Percentiles rank a stretch among this genome's conserved stretches.
These are phyloP conservation scores for Diospyros lotus DNA, from an alignment of 148 eudicot species.

Conservation along the genomic window DNA sequence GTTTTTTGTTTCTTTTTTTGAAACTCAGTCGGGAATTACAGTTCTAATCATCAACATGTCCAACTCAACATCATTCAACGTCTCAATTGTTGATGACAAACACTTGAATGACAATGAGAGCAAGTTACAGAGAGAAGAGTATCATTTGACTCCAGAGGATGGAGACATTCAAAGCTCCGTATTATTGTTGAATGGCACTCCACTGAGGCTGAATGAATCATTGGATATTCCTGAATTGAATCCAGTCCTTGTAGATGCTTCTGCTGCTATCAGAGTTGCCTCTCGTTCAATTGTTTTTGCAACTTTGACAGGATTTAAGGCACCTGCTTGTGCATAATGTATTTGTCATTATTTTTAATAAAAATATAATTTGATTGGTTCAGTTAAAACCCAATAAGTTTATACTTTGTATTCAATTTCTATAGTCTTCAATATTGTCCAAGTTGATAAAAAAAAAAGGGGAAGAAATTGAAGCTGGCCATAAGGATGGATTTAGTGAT, in stretches of 20 bases:
- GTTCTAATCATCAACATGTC: conserved; percentile 57
- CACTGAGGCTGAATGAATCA: conserved; percentile 30
- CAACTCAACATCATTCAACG: conserved; percentile 37
- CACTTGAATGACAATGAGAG: conserved; percentile 10
- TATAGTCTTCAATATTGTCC: too few relatives aligned
- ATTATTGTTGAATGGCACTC: conserved; percentile 40
- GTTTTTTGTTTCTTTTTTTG: not conserved
- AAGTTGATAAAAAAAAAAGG: too few relatives aligned
- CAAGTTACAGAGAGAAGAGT: conserved; percentile 39
- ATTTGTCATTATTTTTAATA: too few relatives aligned
- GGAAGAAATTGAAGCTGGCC: too few relatives aligned
- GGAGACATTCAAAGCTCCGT: conserved; percentile 46
- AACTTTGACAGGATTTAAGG: conserved; percentile 25
- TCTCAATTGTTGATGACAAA: conserved; percentile 23
- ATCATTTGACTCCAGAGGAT: conserved; percentile 55
- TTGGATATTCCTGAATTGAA: conserved; percentile 41
- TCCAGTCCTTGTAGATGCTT: conserved; percentile 29
- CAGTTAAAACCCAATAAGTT: too few relatives aligned
- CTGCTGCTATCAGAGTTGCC: conserved; percentile 19
- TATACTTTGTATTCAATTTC: too few relatives aligned
- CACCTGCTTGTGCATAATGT: conserved; percentile 39
- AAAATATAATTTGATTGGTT: too few relatives aligned
- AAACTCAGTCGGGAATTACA: conserved; percentile 32
- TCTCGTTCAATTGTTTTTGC: conserved; percentile 46
- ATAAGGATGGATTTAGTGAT: too few relatives aligned